phyloP scores from a whole-genome alignment of 2,329 filamentous ascomycete genomes.

The Fusarium tricinctum region DNA sequence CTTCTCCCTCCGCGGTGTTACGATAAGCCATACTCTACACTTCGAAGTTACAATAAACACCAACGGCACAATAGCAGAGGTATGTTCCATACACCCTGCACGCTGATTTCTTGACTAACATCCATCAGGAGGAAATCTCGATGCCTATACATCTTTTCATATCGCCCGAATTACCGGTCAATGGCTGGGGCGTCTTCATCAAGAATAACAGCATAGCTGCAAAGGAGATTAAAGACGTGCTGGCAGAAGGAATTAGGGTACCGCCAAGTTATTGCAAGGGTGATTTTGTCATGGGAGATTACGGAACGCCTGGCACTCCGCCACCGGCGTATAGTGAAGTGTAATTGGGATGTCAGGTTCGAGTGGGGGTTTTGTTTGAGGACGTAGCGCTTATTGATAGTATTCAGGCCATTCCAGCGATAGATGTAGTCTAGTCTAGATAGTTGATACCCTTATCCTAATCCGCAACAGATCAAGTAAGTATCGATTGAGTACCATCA shows the following conservation, averaged over 20 bases:
- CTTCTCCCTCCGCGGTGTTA: background rate
- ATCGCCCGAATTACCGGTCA: slow-evolving; percentile 1
- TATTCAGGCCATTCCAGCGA: no score
- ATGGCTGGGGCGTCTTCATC: slow-evolving; percentile 14
- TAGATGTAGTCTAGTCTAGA: background rate
- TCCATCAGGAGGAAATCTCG: background rate
- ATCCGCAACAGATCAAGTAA: background rate
- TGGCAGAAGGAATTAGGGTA: slow-evolving; percentile 2
- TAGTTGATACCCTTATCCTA: background rate
- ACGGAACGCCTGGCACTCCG: background rate
- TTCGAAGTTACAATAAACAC: background rate
- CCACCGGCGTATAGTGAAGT: slow-evolving; percentile 14
- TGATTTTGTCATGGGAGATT: background rate
- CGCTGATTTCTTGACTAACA: accelerated
- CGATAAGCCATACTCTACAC: slow-evolving; percentile 1
- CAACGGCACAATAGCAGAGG: background rate
- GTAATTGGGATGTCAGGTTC: accelerated
- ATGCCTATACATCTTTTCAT: slow-evolving; percentile 17
- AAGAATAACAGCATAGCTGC: background rate
- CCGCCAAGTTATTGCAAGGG: slow-evolving; percentile 14
- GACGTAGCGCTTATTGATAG: background rate
- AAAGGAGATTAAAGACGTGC: background rate
- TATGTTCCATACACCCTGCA: accelerated
- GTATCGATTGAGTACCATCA: background rate
- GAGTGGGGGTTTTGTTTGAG: background rate